Conservation (phyloP, 2,329 filamentous ascomycete genomes). For the Ambrosiella beaveri region DNA sequence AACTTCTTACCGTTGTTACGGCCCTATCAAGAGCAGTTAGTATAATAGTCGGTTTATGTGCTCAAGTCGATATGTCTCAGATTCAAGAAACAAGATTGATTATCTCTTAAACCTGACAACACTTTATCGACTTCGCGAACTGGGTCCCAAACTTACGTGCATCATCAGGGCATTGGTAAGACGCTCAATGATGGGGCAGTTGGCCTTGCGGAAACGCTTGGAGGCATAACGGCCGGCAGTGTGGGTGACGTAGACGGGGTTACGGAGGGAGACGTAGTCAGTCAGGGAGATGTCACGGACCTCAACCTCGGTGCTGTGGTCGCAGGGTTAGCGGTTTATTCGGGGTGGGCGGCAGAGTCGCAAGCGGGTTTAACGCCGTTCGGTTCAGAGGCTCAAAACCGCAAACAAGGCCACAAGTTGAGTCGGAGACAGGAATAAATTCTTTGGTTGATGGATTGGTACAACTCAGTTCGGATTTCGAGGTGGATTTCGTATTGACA, state of each 20-base stretch:
- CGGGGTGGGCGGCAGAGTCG: neutral
- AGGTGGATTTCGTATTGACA: neutral
- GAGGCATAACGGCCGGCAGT: constrained; percentile 94
- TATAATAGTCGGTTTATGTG: neutral
- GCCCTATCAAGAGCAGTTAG: constrained; percentile 73
- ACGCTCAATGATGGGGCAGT: constrained; percentile 99
- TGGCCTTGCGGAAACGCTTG: constrained; percentile 99
- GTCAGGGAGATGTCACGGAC: constrained; percentile 99
- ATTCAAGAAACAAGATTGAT: too few relatives aligned
- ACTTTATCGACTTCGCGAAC: neutral
- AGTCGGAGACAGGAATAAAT: neutral
- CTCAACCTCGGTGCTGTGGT: constrained; percentile 58
- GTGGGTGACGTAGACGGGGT: constrained; percentile 98
- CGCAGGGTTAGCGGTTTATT: constrained; percentile 7
- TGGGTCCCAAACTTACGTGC: constrained; percentile 41
- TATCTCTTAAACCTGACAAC: too few relatives aligned
- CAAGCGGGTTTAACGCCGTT: neutral
- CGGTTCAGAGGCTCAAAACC: neutral
- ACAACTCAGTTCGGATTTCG: neutral
- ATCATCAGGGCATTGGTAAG: constrained; percentile 99
- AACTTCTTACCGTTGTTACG: constrained; percentile 99
- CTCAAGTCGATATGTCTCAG: too few relatives aligned
- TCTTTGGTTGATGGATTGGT: neutral
- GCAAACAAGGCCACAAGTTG: neutral
- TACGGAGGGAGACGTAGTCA: constrained; percentile 99